These are phyloP conservation scores for Phylloporus rhodoxanthus DNA, from an alignment of 768 basidiomycete species.

Conservation along the genomic window DNA sequence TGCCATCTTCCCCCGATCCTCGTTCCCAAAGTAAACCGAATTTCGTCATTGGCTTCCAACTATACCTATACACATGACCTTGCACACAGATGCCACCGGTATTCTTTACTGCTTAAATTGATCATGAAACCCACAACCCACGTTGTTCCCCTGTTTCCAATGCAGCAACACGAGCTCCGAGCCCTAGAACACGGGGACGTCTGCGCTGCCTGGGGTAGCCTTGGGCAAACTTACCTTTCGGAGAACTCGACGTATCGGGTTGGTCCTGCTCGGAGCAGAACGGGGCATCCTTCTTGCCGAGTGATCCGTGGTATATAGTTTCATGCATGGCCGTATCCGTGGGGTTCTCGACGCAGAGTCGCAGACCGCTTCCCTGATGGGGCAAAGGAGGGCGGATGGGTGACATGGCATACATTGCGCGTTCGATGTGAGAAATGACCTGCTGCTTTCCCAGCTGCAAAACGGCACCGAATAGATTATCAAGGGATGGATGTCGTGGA, in stretches of 20 bases:
- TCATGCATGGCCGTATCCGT: not conserved
- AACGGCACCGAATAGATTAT: not conserved
- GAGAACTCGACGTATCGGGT: not conserved
- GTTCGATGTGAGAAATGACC: not conserved
- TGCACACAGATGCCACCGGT: not conserved
- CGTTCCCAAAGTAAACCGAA: not conserved
- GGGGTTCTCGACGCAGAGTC: not conserved
- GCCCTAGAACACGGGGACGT: not conserved
- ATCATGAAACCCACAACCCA: not conserved
- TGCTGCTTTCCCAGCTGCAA: not conserved
- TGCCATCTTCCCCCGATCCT: not conserved
- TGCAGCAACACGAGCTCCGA: not conserved
- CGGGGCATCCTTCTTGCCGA: not conserved
- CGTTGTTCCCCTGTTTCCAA: not conserved
- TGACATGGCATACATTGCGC: not conserved
- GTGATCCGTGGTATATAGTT: not conserved
- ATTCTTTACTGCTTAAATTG: not conserved
- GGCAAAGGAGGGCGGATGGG: not conserved
- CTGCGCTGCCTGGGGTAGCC: not conserved
- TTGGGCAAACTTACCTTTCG: not conserved
- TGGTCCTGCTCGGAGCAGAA: not conserved
- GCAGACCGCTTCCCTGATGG: not conserved
- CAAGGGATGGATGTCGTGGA: not conserved
- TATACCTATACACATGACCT: not conserved
- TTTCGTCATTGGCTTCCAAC: not conserved